phyloP scores from a whole-genome alignment of 2,329 filamentous ascomycete species.

The Fusarium begoniae region DNA sequence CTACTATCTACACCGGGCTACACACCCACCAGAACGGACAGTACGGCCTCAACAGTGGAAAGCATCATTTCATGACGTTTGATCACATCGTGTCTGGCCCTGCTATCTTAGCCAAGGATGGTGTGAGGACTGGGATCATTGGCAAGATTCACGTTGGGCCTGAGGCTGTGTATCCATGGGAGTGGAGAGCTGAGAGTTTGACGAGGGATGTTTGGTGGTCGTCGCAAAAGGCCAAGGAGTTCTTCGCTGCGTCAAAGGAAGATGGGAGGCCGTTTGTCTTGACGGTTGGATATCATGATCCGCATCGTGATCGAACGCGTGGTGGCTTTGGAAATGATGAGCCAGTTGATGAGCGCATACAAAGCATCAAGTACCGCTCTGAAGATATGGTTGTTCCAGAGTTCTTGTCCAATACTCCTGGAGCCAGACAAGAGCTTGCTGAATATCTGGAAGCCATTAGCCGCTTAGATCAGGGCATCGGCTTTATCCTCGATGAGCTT shows the following conservation, averaged over 20 bases:
- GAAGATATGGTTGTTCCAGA: slow-evolving; percentile 52
- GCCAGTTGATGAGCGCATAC: background rate
- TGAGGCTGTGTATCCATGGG: background rate
- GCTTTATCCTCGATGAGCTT: slow-evolving; percentile 50
- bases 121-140: slow-evolving; percentile 57
- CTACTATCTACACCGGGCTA: slow-evolving; percentile 58
- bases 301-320: background rate
- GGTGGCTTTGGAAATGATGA: background rate
- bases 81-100: slow-evolving; percentile 55
- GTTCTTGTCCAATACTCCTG: slow-evolving; percentile 53
- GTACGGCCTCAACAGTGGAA: slow-evolving; percentile 52
- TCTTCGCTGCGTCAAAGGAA: background rate
- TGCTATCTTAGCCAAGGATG: slow-evolving; percentile 48
- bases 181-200: background rate
- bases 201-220: background rate
- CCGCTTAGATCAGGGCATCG: slow-evolving; percentile 54
- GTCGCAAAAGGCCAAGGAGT: background rate
- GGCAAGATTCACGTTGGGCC: slow-evolving; percentile 61
- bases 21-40: slow-evolving; percentile 58
- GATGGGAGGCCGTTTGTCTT: background rate
- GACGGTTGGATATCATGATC: background rate
- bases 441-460: slow-evolving; percentile 55
- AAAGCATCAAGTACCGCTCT: slow-evolving; percentile 26
- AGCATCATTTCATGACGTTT: slow-evolving; percentile 54
- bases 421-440: slow-evolving; percentile 53